Evolutionary conservation across 2,329 filamentous ascomycete species (phyloP).

Genomic region (Alternaria gansuensis): DNA sequence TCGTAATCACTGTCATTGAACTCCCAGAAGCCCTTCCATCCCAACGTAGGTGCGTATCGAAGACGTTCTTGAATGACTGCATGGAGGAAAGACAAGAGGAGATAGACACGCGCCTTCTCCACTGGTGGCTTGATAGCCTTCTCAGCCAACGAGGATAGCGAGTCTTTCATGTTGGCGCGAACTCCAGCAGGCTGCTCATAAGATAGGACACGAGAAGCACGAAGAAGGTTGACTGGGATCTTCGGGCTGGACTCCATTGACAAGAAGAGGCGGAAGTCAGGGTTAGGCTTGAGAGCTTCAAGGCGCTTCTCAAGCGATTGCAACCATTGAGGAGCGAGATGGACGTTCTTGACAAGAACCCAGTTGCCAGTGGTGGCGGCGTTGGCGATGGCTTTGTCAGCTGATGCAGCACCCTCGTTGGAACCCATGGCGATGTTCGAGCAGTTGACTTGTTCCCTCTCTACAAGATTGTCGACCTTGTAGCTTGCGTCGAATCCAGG

Average conservation of each 20-base stretch:
- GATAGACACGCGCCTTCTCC: conserved; percentile 87
- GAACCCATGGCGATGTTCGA: conserved; percentile 99
- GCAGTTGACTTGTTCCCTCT: conserved; percentile 81
- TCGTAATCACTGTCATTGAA: conserved; percentile 99
- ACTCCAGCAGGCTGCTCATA: conserved; percentile 98
- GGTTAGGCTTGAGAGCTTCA: conserved; percentile 91
- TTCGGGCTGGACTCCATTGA: conserved; percentile 98
- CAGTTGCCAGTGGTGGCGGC: conserved; percentile 91
- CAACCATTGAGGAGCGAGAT: conserved; percentile 93
- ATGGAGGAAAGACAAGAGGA: conserved; percentile 92
- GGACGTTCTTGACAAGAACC: conserved; percentile 99
- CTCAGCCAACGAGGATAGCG: conserved; percentile 80
- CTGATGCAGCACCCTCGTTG: conserved; percentile 88
- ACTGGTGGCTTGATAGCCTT: conserved; percentile 83
- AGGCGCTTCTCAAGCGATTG: conserved; percentile 97
- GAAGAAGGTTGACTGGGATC: conserved; percentile 94
- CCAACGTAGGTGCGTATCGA: conserved; percentile 89
- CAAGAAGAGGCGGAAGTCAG: conserved; percentile 92
- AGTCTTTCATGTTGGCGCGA: conserved; percentile 98
- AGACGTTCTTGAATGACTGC: conserved; percentile 95
- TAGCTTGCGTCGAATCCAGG: conserved; percentile 98
- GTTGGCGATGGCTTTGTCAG: conserved; percentile 93
- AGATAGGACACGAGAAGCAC: conserved; percentile 92
- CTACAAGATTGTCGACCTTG: conserved; percentile 95
- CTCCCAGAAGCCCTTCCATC: conserved; percentile 99